Evolutionary conservation across 441 rosid genomes (phyloP).

Genomic region (Pelargonium citronellum): DNA sequence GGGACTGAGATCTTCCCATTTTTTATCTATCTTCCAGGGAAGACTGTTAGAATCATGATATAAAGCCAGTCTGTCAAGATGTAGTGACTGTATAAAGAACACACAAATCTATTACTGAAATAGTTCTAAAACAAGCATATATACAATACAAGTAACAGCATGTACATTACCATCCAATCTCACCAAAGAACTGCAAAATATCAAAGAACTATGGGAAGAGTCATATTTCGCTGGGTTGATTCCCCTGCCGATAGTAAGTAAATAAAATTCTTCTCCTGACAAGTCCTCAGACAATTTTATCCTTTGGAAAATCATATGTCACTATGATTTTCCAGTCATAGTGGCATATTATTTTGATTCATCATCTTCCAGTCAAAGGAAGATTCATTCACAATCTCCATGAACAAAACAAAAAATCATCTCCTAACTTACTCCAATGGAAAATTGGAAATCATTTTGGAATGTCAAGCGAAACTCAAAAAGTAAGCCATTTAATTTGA

Average conservation of each 20-base stretch:
- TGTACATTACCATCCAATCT: not conserved
- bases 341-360: not conserved
- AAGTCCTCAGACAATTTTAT: not conserved
- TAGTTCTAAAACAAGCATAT: not conserved
- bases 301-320: no score
- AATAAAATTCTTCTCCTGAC: not conserved
- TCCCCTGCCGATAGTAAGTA: not conserved
- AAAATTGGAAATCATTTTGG: not conserved
- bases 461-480: not conserved
- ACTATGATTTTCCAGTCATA: no score
- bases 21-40: slow-evolving; percentile 77
- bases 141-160: not conserved
- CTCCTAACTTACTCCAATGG: no score
- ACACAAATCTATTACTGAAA: slow-evolving; percentile 14
- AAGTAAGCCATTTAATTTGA: not conserved
- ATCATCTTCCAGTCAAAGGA: not conserved
- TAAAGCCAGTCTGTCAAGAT: slow-evolving; percentile 87
- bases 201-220: not conserved
- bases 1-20: slow-evolving; percentile 91
- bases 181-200: not conserved
- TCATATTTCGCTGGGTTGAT: not conserved
- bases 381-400: not conserved
- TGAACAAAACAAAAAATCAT: no score
- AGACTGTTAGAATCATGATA: slow-evolving; percentile 81
- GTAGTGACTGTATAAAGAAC: slow-evolving; percentile 63